Evolutionary conservation across 2,329 filamentous ascomycete genomes (phyloP).

Genomic region (Penicillium brevicompactum): DNA sequence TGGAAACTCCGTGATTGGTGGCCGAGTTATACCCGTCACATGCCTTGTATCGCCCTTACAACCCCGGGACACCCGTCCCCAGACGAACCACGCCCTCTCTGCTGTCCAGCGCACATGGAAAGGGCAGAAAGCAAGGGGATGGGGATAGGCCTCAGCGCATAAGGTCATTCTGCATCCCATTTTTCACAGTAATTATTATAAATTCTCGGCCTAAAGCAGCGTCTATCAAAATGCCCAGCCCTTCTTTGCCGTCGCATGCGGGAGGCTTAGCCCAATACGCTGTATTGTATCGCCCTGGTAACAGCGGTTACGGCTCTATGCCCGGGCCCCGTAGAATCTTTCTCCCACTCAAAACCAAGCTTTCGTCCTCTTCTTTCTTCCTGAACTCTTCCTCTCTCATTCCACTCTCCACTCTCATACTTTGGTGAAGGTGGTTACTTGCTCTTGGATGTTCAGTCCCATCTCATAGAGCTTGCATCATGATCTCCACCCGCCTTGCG

Average conservation of each 20-base stretch:
- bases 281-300: constrained; percentile 37
- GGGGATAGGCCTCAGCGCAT: background rate
- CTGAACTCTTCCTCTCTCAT: constrained; percentile 37
- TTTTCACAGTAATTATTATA: background rate
- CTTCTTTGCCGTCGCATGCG: constrained; percentile 35
- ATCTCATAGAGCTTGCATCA: constrained; percentile 46
- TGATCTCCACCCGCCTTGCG: constrained; percentile 52
- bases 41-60: constrained; percentile 29
- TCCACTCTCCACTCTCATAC: constrained; percentile 38
- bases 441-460: constrained; percentile 43
- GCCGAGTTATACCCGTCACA: constrained; percentile 23
- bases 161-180: background rate
- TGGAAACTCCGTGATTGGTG: constrained; percentile 25
- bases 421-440: constrained; percentile 39
- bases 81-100: background rate
- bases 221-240: constrained; percentile 18
- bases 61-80: background rate
- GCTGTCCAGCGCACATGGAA: background rate
- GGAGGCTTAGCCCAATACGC: constrained; percentile 23
- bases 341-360: constrained; percentile 43
- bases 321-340: constrained; percentile 38
- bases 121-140: background rate
- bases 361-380: constrained; percentile 42
- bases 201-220: constrained; percentile 1
- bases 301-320: constrained; percentile 42